phyloP scores from a whole-genome alignment of 2,329 filamentous ascomycete genomes.

The Corynespora cassiicola region DNA sequence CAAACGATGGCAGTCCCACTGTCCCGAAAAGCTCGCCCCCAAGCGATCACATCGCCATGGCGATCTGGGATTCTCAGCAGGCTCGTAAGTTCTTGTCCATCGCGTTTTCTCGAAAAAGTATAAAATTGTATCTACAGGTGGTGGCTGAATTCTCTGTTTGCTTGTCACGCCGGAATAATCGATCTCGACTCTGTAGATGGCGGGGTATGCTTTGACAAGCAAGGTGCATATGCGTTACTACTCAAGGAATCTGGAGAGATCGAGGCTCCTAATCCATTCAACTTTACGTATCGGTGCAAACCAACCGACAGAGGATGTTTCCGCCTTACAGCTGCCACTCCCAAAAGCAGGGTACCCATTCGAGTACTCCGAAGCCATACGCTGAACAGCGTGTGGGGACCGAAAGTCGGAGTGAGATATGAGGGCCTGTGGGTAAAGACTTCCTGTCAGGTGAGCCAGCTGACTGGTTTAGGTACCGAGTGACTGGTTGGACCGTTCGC shows the following conservation, averaged over 20 bases:
- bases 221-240: slow-evolving; percentile 55
- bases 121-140: slow-evolving; percentile 47
- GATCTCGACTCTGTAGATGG: slow-evolving; percentile 50
- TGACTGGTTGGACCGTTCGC: slow-evolving; percentile 50
- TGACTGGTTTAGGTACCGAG: slow-evolving; percentile 24
- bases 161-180: slow-evolving; percentile 56
- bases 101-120: neutral
- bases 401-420: slow-evolving; percentile 55
- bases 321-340: slow-evolving; percentile 50
- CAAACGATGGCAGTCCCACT: slow-evolving; percentile 36
- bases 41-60: slow-evolving; percentile 45
- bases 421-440: slow-evolving; percentile 52
- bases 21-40: slow-evolving; percentile 36
- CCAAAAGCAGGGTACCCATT: slow-evolving; percentile 48
- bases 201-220: slow-evolving; percentile 49
- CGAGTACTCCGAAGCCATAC: slow-evolving; percentile 54
- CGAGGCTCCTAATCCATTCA: slow-evolving; percentile 35
- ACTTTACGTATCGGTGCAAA: slow-evolving; percentile 51
- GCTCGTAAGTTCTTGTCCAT: slow-evolving; percentile 45
- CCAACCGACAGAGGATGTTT: slow-evolving; percentile 51
- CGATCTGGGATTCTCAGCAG: slow-evolving; percentile 53
- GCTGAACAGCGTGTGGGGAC: slow-evolving; percentile 52
- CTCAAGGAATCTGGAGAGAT: slow-evolving; percentile 50
- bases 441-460: neutral
- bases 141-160: slow-evolving; percentile 58